Percentiles rank a stretch among this genome's conserved stretches.
phyloP scores from a whole-genome alignment of 208 protist genomes.

The Phytomonas sp. region DNA sequence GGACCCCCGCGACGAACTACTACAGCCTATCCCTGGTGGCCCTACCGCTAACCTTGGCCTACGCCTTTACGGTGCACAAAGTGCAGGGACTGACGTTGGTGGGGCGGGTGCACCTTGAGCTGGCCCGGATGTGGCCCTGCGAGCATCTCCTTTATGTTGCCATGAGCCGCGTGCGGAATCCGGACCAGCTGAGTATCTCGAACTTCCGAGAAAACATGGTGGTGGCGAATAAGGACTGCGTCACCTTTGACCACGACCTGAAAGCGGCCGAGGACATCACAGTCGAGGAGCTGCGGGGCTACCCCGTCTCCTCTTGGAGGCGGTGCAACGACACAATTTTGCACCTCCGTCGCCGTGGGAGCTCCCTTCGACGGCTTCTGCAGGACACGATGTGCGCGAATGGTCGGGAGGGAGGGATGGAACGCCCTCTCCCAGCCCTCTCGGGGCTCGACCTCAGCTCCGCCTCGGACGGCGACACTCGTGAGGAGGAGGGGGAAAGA shows the following conservation, averaged over 20 bases:
- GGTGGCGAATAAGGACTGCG: conserved; percentile 63
- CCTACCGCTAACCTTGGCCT: conserved; percentile 73
- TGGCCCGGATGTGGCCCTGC: conserved; percentile 86
- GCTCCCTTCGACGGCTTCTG: conserved; percentile 54
- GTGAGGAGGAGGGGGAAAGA: conserved; percentile 4
- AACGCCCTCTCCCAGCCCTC: conserved; percentile 3
- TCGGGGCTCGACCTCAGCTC: conserved; percentile 1
- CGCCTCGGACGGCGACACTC: conserved; percentile 4
- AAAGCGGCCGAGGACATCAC: conserved; percentile 22
- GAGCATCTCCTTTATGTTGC: conserved; percentile 84
- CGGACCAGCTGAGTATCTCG: conserved; percentile 83
- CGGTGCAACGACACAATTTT: conserved; percentile 84
- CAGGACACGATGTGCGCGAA: conserved; percentile 14
- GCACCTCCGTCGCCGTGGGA: conserved; percentile 60
- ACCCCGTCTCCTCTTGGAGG: conserved; percentile 73
- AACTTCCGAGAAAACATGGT: conserved; percentile 68
- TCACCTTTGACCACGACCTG: conserved; percentile 64
- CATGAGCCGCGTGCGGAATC: conserved; percentile 86
- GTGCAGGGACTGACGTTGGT: conserved; percentile 81
- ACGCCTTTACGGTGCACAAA: conserved; percentile 89
- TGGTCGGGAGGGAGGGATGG: neutral
- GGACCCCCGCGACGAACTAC: conserved; percentile 58
- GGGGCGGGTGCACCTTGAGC: conserved; percentile 80
- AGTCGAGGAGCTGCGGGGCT: conserved; percentile 32
- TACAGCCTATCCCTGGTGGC: conserved; percentile 69